Conservation (phyloP, 805 yeast genomes). For the Yarrowia yakushimensis region DNA sequence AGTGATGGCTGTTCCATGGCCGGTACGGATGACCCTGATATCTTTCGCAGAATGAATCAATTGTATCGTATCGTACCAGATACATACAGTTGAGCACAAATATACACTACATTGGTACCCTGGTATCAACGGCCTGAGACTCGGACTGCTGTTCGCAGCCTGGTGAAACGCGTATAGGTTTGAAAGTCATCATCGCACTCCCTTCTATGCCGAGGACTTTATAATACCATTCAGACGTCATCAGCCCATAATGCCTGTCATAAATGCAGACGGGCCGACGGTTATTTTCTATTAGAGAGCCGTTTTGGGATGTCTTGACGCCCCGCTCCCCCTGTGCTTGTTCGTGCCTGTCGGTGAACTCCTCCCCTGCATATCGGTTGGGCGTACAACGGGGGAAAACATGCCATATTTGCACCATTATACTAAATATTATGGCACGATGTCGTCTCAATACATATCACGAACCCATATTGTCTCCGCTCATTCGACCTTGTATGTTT, state of each 20-base stretch:
- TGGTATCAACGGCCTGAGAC: no score
- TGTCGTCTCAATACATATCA: not conserved
- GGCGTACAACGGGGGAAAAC: not conserved
- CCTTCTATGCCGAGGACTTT: no score
- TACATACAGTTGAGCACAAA: no score
- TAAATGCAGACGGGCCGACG: not conserved
- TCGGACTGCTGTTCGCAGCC: no score
- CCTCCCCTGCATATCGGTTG: slow-evolving; percentile 5
- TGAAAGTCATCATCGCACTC: no score
- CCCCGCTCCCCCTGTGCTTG: not conserved
- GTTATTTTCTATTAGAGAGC: not conserved
- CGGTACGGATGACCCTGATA: no score
- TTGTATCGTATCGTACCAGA: no score
- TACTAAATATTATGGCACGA: not conserved
- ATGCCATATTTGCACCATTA: not conserved
- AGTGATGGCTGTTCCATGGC: no score
- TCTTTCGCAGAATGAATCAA: no score
- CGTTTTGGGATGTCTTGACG: not conserved
- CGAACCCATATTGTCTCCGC: not conserved
- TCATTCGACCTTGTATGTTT: not conserved
- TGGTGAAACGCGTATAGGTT: no score
- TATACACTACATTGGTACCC: no score
- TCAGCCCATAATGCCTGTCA: not conserved
- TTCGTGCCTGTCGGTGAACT: not conserved
- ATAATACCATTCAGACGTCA: not conserved